A percentile compares a stretch with the other conserved stretches of the same genome.
Conservation (phyloP, 2,329 filamentous ascomycete species). For the Diaporthe longicolla region DNA sequence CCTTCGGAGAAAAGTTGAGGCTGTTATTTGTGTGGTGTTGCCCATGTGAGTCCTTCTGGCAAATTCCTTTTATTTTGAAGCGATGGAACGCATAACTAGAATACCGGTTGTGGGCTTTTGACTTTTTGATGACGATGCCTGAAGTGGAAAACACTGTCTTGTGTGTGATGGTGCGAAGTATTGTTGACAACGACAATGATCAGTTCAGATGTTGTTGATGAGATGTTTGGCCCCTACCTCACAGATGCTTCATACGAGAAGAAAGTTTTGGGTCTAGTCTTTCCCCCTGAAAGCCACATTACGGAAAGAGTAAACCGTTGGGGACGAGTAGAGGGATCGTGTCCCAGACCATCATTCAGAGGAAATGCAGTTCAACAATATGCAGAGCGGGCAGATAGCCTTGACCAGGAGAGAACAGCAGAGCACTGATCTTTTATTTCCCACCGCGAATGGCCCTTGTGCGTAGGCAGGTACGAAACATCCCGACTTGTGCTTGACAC, state of each 20-base stretch:
- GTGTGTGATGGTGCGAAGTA: too few relatives aligned
- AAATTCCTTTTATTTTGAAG: background rate
- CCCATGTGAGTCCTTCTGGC: background rate
- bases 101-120: background rate
- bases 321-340: too few relatives aligned
- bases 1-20: constrained; percentile 23
- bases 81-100: background rate
- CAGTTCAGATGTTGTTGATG: too few relatives aligned
- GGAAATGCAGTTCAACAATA: background rate
- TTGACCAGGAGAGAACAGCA: too few relatives aligned
- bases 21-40: constrained; percentile 11
- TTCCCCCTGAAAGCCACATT: too few relatives aligned
- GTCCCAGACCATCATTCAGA: background rate
- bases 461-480: background rate
- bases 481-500: background rate
- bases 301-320: background rate
- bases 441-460: too few relatives aligned
- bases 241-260: too few relatives aligned
- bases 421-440: background rate
- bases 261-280: too few relatives aligned
- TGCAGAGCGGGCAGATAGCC: too few relatives aligned
- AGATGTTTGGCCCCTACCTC: too few relatives aligned
- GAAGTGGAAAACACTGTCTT: background rate
- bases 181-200: too few relatives aligned
- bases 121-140: background rate